phyloP scores from a whole-genome alignment of 306 rosid genomes.

The Citrullus mucosospermus region DNA sequence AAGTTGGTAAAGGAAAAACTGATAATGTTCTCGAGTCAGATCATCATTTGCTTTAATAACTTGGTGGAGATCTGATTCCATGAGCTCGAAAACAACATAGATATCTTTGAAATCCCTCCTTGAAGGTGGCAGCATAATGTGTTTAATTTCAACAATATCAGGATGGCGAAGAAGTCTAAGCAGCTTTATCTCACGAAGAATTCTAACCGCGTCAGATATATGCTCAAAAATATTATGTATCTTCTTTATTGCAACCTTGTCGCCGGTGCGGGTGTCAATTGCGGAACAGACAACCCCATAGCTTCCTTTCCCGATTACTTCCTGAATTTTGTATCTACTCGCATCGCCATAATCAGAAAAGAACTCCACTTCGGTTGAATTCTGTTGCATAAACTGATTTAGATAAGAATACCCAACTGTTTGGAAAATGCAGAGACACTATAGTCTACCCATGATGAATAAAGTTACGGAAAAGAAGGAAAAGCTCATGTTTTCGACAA shows the following conservation, averaged over 20 bases:
- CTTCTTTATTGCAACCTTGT: constrained; percentile 90
- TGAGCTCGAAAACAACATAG: constrained; percentile 86
- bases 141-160: constrained; percentile 93
- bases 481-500: not conserved
- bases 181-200: constrained; percentile 94
- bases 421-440: not conserved
- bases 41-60: constrained; percentile 90
- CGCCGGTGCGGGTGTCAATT: constrained; percentile 68
- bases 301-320: constrained; percentile 91
- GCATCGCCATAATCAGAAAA: constrained; percentile 90
- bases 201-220: constrained; percentile 91
- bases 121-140: constrained; percentile 88
- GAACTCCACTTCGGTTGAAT: constrained; percentile 65
- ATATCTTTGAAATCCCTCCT: constrained; percentile 78
- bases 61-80: constrained; percentile 99
- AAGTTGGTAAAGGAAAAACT: constrained; percentile 89
- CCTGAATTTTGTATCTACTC: constrained; percentile 78
- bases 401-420: constrained; percentile 6
- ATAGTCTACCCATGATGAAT: not conserved
- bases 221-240: constrained; percentile 91
- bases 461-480: not conserved
- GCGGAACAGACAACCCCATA: constrained; percentile 97
- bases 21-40: constrained; percentile 83
- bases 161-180: constrained; percentile 93
- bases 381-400: constrained; percentile 32